Evolutionary conservation across 805 yeast species (phyloP).

Genomic region (Kluyveromyces aestuarii): DNA sequence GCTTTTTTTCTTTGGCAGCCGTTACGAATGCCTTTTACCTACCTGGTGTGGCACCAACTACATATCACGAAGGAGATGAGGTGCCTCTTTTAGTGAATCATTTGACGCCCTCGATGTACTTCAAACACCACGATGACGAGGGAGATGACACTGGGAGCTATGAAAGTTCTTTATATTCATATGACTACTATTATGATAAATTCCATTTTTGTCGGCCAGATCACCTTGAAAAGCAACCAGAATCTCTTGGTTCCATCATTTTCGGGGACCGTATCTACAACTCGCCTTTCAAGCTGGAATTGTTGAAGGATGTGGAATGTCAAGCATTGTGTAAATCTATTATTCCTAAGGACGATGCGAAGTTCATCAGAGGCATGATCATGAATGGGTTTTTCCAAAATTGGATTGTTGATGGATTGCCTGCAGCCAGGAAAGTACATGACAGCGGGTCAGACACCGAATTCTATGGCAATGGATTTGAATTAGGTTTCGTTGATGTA

Average conservation of each 20-base stretch:
- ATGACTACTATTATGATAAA: slow-evolving; percentile 74
- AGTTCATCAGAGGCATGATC: slow-evolving; percentile 70
- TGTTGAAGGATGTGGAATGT: slow-evolving; percentile 70
- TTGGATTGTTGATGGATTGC: slow-evolving; percentile 93
- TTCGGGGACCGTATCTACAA: slow-evolving; percentile 94
- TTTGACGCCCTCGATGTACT: slow-evolving; percentile 64
- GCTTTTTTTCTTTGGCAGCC: background rate
- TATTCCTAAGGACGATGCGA: slow-evolving; percentile 58
- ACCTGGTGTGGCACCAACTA: slow-evolving; percentile 95
- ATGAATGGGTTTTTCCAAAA: slow-evolving; percentile 78
- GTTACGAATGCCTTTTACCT: slow-evolving; percentile 47
- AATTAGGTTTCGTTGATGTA: slow-evolving; percentile 61
- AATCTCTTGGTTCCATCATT: slow-evolving; percentile 83
- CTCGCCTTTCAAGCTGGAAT: slow-evolving; percentile 75
- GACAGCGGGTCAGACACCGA: slow-evolving; percentile 51
- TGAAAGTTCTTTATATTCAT: slow-evolving; percentile 57
- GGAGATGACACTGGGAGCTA: slow-evolving; percentile 32
- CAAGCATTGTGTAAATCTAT: slow-evolving; percentile 48
- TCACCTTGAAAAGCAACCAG: slow-evolving; percentile 54
- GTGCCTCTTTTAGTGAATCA: slow-evolving; percentile 83
- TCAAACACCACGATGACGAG: slow-evolving; percentile 32
- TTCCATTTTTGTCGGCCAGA: slow-evolving; percentile 78
- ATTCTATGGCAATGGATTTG: slow-evolving; percentile 76
- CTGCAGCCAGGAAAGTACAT: slow-evolving; percentile 61
- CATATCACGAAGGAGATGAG: slow-evolving; percentile 61